Evolutionary conservation across 2,329 filamentous ascomycete genomes (phyloP).

Genomic region (Arthrobotrys conoides): DNA sequence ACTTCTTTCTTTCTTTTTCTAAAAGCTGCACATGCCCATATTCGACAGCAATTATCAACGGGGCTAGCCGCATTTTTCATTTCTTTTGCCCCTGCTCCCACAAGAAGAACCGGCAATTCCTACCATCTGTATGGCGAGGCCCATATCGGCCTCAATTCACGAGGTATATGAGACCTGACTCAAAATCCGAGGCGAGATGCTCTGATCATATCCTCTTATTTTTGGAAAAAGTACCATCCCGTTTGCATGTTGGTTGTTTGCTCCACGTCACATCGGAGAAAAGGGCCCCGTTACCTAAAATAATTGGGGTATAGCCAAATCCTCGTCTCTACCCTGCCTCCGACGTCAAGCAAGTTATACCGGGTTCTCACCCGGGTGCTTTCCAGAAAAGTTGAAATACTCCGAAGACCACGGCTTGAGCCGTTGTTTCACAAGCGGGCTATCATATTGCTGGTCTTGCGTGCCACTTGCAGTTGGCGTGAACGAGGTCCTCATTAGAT

Average conservation of each 20-base stretch:
- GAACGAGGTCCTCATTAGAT: conserved; percentile 21
- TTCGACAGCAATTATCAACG: conserved; percentile 15
- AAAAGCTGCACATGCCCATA: conserved; percentile 3
- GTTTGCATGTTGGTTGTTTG: conserved; percentile 29
- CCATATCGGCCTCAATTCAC: conserved; percentile 2
- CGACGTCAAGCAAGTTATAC: conserved; percentile 32
- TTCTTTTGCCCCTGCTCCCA: neutral
- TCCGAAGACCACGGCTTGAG: conserved; percentile 52
- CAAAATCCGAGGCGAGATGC: conserved; percentile 31
- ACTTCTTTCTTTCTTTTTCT: neutral
- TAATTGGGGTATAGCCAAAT: conserved; percentile 25
- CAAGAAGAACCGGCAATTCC: conserved; percentile 12
- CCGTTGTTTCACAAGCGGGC: conserved; percentile 52
- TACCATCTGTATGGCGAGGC: neutral
- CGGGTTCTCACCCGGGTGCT: conserved; percentile 35
- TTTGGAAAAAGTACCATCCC: conserved; percentile 24
- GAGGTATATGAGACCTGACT: conserved; percentile 24
- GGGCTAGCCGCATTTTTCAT: conserved; percentile 5
- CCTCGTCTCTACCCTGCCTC: conserved; percentile 34
- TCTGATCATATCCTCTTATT: conserved; percentile 17
- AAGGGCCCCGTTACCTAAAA: conserved; percentile 47
- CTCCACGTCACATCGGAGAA: conserved; percentile 55
- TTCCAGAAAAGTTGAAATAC: conserved; percentile 59
- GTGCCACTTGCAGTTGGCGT: conserved; percentile 44
- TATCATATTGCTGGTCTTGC: conserved; percentile 42